Percentiles rank a stretch among this genome's conserved stretches.
Evolutionary conservation across 129 eudicot genomes (phyloP).

Genomic region (Cynara cardunculus): DNA sequence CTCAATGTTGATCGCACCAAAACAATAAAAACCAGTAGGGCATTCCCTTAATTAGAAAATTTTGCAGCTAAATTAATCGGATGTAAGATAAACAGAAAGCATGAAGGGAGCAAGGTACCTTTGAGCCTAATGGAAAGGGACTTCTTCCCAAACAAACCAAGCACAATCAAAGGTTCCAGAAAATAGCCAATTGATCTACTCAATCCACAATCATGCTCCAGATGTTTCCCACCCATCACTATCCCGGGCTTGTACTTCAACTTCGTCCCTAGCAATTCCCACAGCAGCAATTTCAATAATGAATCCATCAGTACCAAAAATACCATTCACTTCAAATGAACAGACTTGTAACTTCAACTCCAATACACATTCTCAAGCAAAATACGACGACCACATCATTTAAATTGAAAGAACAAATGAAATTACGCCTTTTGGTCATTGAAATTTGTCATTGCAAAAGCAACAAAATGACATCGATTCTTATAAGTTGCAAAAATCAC

Average conservation of each 20-base stretch:
- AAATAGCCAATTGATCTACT: slow-evolving; percentile 81
- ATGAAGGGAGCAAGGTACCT: slow-evolving; percentile 40
- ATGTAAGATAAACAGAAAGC: background rate
- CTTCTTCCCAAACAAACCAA: slow-evolving; percentile 84
- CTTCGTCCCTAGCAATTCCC: slow-evolving; percentile 59
- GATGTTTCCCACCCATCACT: slow-evolving; percentile 78
- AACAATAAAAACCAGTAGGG: background rate
- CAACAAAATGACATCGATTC: background rate
- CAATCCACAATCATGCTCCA: slow-evolving; percentile 75
- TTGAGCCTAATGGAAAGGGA: slow-evolving; percentile 72
- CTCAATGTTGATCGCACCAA: background rate
- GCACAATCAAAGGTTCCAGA: slow-evolving; percentile 76
- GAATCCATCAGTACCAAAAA: background rate
- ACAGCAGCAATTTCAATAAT: background rate
- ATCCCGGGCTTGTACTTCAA: slow-evolving; percentile 91
- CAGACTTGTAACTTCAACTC: background rate
- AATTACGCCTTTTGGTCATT: background rate
- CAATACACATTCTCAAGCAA: background rate
- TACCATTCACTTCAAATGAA: background rate
- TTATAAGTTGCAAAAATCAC: background rate
- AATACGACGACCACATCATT: background rate
- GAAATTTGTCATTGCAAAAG: background rate
- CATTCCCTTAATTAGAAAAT: background rate
- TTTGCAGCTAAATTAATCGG: background rate
- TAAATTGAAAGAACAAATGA: background rate